Percentiles rank a stretch among this genome's conserved stretches.
These are phyloP conservation scores for Cyathus striatus DNA, from an alignment of 768 basidiomycete species.

Conservation along the genomic window DNA sequence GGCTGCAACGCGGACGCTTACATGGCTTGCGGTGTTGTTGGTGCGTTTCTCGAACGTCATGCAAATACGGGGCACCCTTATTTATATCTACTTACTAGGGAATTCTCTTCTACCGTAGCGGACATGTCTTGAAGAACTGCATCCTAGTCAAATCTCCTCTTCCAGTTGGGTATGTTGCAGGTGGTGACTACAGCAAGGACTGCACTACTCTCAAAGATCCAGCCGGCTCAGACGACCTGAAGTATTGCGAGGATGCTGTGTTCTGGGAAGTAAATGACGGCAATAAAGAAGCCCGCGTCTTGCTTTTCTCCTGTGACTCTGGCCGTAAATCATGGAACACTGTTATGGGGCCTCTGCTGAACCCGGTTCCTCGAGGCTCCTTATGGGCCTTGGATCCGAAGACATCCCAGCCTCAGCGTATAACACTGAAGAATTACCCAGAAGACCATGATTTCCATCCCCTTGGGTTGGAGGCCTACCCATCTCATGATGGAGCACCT, in stretches of 20 bases:
- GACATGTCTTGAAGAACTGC: constrained; percentile 31
- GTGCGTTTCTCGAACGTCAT: background rate
- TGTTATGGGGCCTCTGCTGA: constrained; percentile 62
- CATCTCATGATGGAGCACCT: constrained; percentile 37
- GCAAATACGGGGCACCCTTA: background rate
- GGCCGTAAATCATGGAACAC: constrained; percentile 67
- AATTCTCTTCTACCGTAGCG: constrained; percentile 38
- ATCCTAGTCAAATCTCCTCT: constrained; percentile 38
- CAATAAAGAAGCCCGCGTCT: constrained; percentile 33
- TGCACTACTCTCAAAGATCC: constrained; percentile 36
- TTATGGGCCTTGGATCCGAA: constrained; percentile 50
- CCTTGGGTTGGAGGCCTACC: constrained; percentile 57
- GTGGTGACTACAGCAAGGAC: constrained; percentile 40
- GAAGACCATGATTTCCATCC: constrained; percentile 63
- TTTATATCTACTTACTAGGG: constrained; percentile 24
- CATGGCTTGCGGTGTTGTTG: constrained; percentile 3
- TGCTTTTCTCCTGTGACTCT: constrained; percentile 51
- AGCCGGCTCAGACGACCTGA: constrained; percentile 27
- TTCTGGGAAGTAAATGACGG: constrained; percentile 61
- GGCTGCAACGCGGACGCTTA: background rate
- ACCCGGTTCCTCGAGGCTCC: constrained; percentile 54
- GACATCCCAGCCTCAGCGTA: constrained; percentile 24
- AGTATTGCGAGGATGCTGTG: constrained; percentile 59
- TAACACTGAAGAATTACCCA: constrained; percentile 51
- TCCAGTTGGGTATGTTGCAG: constrained; percentile 44